Base-by-base conservation (phyloP, 805 yeast species). In the Maudiozyma serrabonitensis region DNA sequence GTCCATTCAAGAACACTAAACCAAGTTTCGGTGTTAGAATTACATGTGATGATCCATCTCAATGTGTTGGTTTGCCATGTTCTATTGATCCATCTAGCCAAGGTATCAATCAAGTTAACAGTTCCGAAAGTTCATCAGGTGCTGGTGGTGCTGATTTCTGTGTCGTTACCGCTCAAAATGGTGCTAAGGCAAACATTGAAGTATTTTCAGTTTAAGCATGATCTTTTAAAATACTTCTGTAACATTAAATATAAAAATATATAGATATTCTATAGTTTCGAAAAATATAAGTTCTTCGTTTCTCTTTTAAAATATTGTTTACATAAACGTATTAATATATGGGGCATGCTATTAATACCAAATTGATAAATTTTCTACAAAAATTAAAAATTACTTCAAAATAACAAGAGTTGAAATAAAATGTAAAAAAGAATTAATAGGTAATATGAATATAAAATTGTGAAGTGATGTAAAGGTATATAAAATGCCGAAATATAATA, bases 91-190 rank as follows among this genome's bases (percentile, higher is more conserved):
- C 96, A 46, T 70, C 78, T 37, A 71, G 69, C 46, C 66, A 71
- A 50, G 84, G 79, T 38, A 73, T 81, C 56, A 84, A 87, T 69
- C 73, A 72, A 47, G 76, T 80, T 35, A 54, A 60, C 18, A 73
- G 80, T 23, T 58, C 69, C 3, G 58, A 69, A 4, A 64, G 72
- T 37, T 56, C 75, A 31, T 59, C 66, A 44, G 80, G 81, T 52
- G 79, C 81, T 48, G 82, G 82, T 46, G 87, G 82, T 55, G 95
- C 84, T 40, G 74, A 76, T n/a, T 87, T 77, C 77, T 88, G 96
- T 75, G 84, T 87, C 47, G 84, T 87, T 46, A 87, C 95, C 43
- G 95, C 87, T 35, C 67, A 69, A 43, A 75, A 79, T 56, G 75
- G 76, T 48, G 72, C 85, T 37, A 73, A 71, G 48, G 95, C 91